Conservation (phyloP, 148 eudicot species). For the Beta vulgaris region DNA sequence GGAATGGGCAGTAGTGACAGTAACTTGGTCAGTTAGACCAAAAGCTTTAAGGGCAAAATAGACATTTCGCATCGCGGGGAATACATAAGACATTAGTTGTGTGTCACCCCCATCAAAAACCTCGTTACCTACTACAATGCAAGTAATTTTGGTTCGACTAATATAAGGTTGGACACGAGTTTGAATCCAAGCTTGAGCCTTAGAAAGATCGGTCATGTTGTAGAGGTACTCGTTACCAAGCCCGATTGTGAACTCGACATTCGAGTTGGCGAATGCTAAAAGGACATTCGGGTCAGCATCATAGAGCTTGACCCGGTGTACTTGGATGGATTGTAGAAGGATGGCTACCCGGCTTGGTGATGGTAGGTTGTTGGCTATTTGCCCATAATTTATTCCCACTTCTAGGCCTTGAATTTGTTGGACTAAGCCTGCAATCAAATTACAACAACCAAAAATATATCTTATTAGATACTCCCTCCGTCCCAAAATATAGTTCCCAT, state of each 20-base stretch:
- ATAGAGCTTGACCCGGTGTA: conserved; percentile 68
- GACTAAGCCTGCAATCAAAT: conserved; percentile 35
- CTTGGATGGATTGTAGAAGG: conserved; percentile 53
- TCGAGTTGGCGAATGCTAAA: conserved; percentile 55
- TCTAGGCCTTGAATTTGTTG: conserved; percentile 34
- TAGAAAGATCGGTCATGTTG: conserved; percentile 41
- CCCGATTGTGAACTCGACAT: conserved; percentile 63
- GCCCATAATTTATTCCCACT: conserved; percentile 88
- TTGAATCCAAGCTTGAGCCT: conserved; percentile 69
- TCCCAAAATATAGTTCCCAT: too few species aligned
- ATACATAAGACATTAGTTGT: conserved; percentile 40
- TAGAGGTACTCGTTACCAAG: conserved; percentile 58
- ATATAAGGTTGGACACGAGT: conserved; percentile 59
- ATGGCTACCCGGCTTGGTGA: conserved; percentile 47
- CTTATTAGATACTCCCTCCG: too few species aligned
- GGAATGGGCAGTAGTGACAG: conserved; percentile 75
- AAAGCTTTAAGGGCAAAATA: conserved; percentile 46
- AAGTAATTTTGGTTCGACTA: conserved; percentile 55
- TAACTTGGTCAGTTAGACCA: conserved; percentile 49
- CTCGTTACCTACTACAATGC: conserved; percentile 79
- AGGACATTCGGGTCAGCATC: conserved; percentile 81
- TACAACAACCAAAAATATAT: too few species aligned
- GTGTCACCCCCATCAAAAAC: conserved; percentile 46
- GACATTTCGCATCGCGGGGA: conserved; percentile 76
- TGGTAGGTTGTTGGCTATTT: conserved; percentile 84